These are phyloP conservation scores for Salvia rosmarinus DNA, from an alignment of 257 asterid species.

Conservation along the genomic window DNA sequence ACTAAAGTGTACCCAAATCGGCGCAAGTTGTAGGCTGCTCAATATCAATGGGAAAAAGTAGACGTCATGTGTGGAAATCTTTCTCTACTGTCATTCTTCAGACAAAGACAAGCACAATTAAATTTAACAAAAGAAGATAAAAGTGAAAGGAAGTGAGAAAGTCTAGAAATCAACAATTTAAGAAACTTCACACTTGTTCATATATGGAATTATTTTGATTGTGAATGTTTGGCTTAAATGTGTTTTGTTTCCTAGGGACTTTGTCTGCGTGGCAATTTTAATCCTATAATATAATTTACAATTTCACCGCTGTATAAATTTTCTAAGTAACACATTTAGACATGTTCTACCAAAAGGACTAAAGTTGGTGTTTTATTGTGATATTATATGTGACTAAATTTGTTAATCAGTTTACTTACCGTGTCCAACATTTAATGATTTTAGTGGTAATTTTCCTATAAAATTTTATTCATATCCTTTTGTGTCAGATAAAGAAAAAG, in stretches of 20 bases:
- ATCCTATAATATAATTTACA: not conserved
- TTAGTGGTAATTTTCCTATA: no score
- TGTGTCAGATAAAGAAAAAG: no score
- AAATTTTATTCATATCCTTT: no score
- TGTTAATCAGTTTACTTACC: no score
- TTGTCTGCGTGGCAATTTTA: not conserved
- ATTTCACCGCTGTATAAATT: not conserved
- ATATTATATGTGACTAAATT: no score
- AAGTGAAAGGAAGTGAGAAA: not conserved
- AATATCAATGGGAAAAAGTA: not conserved
- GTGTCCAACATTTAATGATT: no score
- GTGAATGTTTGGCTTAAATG: not conserved
- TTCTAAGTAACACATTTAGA: not conserved
- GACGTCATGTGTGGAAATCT: slow-evolving; percentile 4
- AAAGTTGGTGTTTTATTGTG: not conserved
- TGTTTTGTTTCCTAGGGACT: not conserved
- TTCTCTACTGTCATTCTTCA: not conserved
- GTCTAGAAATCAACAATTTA: slow-evolving; percentile 29
- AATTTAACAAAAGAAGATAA: not conserved
- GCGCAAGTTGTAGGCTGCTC: not conserved
- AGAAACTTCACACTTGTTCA: slow-evolving; percentile 20
- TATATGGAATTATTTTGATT: no score
- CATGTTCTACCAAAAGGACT: not conserved
- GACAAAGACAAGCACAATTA: slow-evolving; percentile 37
- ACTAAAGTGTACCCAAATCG: not conserved